phyloP scores from a whole-genome alignment of 805 yeast genomes.

The Suhomyces kilbournensis region DNA sequence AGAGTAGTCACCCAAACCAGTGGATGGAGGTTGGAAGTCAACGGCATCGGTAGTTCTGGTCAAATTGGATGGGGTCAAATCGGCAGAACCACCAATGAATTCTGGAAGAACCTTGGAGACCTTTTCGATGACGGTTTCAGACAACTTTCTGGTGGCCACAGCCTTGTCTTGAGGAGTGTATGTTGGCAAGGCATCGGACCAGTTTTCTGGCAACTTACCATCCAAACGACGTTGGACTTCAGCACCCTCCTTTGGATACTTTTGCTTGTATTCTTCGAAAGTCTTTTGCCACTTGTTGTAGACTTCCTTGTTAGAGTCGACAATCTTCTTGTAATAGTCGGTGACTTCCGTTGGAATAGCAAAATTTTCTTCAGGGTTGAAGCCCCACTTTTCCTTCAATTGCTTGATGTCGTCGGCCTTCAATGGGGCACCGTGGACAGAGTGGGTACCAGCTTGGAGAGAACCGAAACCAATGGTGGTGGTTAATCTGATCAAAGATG shows the following conservation, averaged over 20 bases:
- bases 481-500: conserved; percentile 81
- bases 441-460: conserved; percentile 74
- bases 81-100: conserved; percentile 97
- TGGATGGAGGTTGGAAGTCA: conserved; percentile 87
- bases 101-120: conserved; percentile 73
- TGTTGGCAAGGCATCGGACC: conserved; percentile 75
- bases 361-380: conserved; percentile 80
- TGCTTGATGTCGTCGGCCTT: conserved; percentile 89
- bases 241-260: conserved; percentile 75
- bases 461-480: conserved; percentile 97
- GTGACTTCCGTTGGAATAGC: conserved; percentile 80
- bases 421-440: conserved; percentile 95
- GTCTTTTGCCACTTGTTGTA: conserved; percentile 75
- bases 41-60: conserved; percentile 81
- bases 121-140: conserved; percentile 71
- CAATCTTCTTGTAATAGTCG: conserved; percentile 59
- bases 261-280: conserved; percentile 56
- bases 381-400: conserved; percentile 79
- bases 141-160: conserved; percentile 90
- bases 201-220: conserved; percentile 75
- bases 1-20: conserved; percentile 77
- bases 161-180: conserved; percentile 78
- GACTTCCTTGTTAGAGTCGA: conserved; percentile 59
- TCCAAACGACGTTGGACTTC: conserved; percentile 76
- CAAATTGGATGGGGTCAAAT: conserved; percentile 93